Percentiles rank a stretch among this genome's conserved stretches.
These are phyloP conservation scores for Hawksworthiomyces lignivorus DNA, from an alignment of 2,329 filamentous ascomycete species.

Conservation along the genomic window DNA sequence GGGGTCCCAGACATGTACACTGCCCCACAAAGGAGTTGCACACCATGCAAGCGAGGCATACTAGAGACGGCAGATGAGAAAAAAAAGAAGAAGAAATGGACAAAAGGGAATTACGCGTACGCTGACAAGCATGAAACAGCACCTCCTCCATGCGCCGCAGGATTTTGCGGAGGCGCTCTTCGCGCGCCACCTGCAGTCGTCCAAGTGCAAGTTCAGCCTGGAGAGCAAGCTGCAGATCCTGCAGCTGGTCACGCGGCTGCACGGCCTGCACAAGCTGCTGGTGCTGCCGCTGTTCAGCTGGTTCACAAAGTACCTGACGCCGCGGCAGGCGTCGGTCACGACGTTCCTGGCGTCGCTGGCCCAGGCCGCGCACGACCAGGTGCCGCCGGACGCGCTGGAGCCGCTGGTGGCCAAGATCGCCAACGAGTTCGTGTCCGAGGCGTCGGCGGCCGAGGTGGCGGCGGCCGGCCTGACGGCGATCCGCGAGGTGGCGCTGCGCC, in stretches of 20 bases:
- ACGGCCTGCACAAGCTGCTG: slow-evolving; percentile 87
- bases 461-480: slow-evolving; percentile 87
- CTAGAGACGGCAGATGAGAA: no score
- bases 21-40: no score
- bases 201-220: slow-evolving; percentile 74
- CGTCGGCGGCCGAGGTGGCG: slow-evolving; percentile 80
- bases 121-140: slow-evolving; percentile 26
- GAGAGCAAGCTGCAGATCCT: slow-evolving; percentile 71
- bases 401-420: slow-evolving; percentile 91
- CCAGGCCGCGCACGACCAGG: slow-evolving; percentile 82
- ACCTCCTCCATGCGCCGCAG: slow-evolving; percentile 89
- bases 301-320: slow-evolving; percentile 83
- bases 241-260: slow-evolving; percentile 81
- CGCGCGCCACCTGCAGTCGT: slow-evolving; percentile 80
- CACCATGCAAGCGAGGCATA: no score
- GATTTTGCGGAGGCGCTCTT: slow-evolving; percentile 88
- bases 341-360: slow-evolving; percentile 88
- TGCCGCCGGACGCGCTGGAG: slow-evolving; percentile 87
- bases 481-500: slow-evolving; percentile 83
- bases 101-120: no score
- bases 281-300: slow-evolving; percentile 90
- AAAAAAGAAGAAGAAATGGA: no score
- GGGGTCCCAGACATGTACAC: no score
- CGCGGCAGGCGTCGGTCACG: slow-evolving; percentile 81
- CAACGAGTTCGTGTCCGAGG: slow-evolving; percentile 97